Evolutionary conservation across 257 asterid genomes (phyloP).

Genomic region (Solanum megistacrolobum): DNA sequence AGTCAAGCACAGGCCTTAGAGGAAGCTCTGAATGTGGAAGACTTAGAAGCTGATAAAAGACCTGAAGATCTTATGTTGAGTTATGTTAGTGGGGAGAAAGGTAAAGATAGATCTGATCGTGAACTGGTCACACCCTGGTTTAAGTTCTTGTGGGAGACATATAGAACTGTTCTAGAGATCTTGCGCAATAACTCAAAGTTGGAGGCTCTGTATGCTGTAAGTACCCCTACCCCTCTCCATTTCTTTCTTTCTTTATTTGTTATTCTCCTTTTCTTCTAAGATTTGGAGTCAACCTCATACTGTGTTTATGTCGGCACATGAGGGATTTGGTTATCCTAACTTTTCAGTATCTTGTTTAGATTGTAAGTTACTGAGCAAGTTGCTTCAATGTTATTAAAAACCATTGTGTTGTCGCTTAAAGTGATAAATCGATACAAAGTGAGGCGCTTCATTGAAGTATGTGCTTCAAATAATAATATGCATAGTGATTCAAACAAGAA

Average conservation of each 20-base stretch:
- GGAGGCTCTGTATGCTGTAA: background rate
- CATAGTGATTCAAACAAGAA: background rate
- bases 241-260: background rate
- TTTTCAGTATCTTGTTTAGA: background rate
- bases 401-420: background rate
- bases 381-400: background rate
- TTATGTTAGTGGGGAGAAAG: constrained; percentile 33
- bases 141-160: background rate
- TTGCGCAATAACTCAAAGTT: background rate
- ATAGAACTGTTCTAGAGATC: background rate
- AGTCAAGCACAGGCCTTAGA: constrained; percentile 28
- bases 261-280: background rate
- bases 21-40: constrained; percentile 36
- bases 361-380: background rate
- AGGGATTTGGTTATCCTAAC: background rate
- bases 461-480: background rate
- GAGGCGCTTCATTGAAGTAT: background rate
- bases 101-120: constrained; percentile 35
- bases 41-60: constrained; percentile 31
- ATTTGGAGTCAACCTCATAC: background rate
- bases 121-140: constrained; percentile 22
- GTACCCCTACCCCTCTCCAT: background rate
- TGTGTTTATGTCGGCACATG: background rate
- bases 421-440: background rate
- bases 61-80: constrained; percentile 41